Evolutionary conservation across 164 flowering plant genomes (phyloP).

Genomic region (Taxillus chinensis): DNA sequence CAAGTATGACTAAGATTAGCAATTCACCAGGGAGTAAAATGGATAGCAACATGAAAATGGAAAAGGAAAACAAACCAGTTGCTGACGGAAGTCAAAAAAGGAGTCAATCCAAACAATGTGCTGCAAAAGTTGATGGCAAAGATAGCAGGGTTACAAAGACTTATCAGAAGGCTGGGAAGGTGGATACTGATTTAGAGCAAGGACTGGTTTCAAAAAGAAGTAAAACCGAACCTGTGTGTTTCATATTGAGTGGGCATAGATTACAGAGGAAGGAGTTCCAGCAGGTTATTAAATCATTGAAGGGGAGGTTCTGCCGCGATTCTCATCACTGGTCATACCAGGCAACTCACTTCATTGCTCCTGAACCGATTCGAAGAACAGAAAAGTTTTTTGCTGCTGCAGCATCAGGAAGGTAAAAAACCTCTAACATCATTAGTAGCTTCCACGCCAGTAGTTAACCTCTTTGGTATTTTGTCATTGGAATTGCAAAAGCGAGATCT

Average conservation of each 20-base stretch:
- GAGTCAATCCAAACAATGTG: slow-evolving; percentile 9
- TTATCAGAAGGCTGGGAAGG: slow-evolving; percentile 7
- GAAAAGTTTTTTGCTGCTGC: slow-evolving; percentile 97
- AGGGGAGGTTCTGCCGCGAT: slow-evolving; percentile 76
- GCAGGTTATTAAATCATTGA: slow-evolving; percentile 52
- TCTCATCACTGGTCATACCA: slow-evolving; percentile 97
- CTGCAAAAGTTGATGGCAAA: slow-evolving; percentile 16
- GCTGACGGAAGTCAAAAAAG: slow-evolving; percentile 13
- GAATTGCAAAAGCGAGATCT: no score
- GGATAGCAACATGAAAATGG: slow-evolving; percentile 19
- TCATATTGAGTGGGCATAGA: slow-evolving; percentile 78
- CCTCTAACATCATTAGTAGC: not conserved
- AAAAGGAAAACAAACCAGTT: slow-evolving; percentile 42
- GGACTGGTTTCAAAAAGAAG: slow-evolving; percentile 1
- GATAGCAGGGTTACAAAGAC: slow-evolving; percentile 10
- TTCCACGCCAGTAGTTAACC: not conserved
- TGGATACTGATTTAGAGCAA: slow-evolving; percentile 5
- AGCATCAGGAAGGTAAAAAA: slow-evolving; percentile 82
- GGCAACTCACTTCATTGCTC: slow-evolving; percentile 83
- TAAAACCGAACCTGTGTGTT: slow-evolving; percentile 38
- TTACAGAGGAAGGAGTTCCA: slow-evolving; percentile 80
- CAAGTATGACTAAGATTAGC: slow-evolving; percentile 12
- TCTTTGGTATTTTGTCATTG: not conserved
- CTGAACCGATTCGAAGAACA: slow-evolving; percentile 76
- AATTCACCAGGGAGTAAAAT: slow-evolving; percentile 9